Evolutionary conservation across 163 green algal species (phyloP), one percentile per base, ranked within the genome.

Genomic region (Chlamydomonas reinhardtii): DNA sequence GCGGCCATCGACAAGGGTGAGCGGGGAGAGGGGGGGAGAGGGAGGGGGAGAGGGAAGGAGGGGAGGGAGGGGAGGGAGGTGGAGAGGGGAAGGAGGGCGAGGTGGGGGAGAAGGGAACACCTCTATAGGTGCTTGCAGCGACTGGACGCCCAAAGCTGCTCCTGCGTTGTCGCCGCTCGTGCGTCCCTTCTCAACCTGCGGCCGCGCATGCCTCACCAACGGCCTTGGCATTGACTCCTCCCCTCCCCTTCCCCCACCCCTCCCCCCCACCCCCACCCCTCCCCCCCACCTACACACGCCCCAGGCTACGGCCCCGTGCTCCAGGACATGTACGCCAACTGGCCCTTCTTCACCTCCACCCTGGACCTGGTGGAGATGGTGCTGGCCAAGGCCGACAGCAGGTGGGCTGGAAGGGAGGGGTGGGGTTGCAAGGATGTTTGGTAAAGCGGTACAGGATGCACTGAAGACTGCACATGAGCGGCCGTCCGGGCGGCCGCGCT

Each of bases 291-390:
- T n/a, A n/a, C n/a, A n/a, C n/a, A 54, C 9, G 24, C 24, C 62
- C 32, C 68, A 85, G 79, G 79, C 66, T 72, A 85, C 68, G 52
- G 77, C 66, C 79, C 79, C 4, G 76, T 93, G 56, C 92, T 99
- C 61, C 93, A 97, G 91, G 94, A 96, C 66, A 99, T 99, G 97
- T 98, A 98, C 93, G 80, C 93, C 48, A 88, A 96, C 71, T 99
- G 97, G 97, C 97, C 96, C 52, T 99, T 99, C 93, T 99, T 99
- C 93, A 90, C 95, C 29, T 82, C 96, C 48, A 98, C 94, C 1
- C 91, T 99, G 56, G 97, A 99, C 93, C 96, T 99, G 91, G 93
- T 99, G 43, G 98, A 99, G 89, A 99, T 99, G 97, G 96, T 99
- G 64, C 94, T 99, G 76, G 97, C 96, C 82, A 99, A 99, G 93